Conservation (phyloP, 2,329 filamentous ascomycete genomes). For the Penicillium hesseltinei region DNA sequence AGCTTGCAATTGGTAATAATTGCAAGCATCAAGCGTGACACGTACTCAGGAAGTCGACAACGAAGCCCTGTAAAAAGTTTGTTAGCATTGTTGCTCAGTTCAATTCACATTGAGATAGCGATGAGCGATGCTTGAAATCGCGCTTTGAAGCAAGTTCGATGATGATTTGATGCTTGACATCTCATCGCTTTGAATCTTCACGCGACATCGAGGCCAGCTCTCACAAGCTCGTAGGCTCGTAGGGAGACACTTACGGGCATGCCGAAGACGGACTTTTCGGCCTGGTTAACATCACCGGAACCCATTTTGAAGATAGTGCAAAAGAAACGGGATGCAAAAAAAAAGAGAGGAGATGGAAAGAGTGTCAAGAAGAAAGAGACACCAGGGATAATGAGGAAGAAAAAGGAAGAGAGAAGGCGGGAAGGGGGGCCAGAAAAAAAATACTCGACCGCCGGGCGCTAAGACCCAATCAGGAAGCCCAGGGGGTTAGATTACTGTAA, state of each 20-base stretch:
- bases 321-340: constrained; percentile 39
- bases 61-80: constrained; percentile 66
- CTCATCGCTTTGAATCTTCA: neutral
- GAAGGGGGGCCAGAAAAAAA: constrained; percentile 36
- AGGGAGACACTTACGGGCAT: constrained; percentile 45
- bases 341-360: constrained; percentile 39
- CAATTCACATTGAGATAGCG: neutral
- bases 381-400: constrained; percentile 36
- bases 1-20: neutral
- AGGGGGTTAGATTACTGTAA: constrained; percentile 8
- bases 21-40: constrained; percentile 36
- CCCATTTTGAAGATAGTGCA: constrained; percentile 47
- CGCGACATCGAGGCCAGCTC: neutral
- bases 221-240: neutral
- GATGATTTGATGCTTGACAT: neutral
- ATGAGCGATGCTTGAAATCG: neutral
- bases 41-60: constrained; percentile 99
- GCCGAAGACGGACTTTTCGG: constrained; percentile 56
- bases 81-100: constrained; percentile 24
- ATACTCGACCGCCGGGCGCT: constrained; percentile 37
- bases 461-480: constrained; percentile 27
- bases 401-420: constrained; percentile 44
- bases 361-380: constrained; percentile 35
- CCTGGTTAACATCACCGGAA: constrained; percentile 50
- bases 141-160: neutral